phyloP scores from a whole-genome alignment of 768 basidiomycete species.

The Boletales sp. region DNA sequence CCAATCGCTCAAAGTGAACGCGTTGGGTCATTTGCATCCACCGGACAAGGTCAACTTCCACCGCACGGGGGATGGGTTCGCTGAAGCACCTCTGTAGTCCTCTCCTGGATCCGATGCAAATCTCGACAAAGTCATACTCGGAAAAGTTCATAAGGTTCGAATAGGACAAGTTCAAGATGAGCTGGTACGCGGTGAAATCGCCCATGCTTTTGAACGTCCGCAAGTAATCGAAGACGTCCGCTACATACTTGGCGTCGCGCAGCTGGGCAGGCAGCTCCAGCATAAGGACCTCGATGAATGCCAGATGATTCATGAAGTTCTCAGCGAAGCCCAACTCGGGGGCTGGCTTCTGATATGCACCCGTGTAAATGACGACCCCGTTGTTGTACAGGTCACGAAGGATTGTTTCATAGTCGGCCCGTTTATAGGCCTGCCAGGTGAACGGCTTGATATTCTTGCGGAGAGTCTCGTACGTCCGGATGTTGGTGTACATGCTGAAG shows the following conservation, averaged over 20 bases:
- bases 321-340: constrained; percentile 49
- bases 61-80: constrained; percentile 33
- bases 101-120: constrained; percentile 63
- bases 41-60: constrained; percentile 57
- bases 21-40: constrained; percentile 61
- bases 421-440: constrained; percentile 58
- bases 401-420: constrained; percentile 49
- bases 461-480: constrained; percentile 69
- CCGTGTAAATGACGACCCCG: constrained; percentile 56
- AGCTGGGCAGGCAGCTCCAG: constrained; percentile 51
- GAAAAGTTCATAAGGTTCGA: constrained; percentile 56
- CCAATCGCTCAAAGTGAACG: constrained; percentile 58
- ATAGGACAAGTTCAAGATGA: constrained; percentile 58
- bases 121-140: constrained; percentile 64
- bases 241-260: constrained; percentile 47
- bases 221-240: constrained; percentile 61
- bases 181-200: constrained; percentile 71
- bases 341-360: constrained; percentile 69
- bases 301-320: constrained; percentile 59
- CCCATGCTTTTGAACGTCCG: constrained; percentile 66
- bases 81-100: constrained; percentile 72
- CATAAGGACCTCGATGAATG: constrained; percentile 59
- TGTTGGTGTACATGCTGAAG: constrained; percentile 69
- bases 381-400: constrained; percentile 39
- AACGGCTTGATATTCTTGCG: constrained; percentile 49